Evolutionary conservation across 306 rosid genomes (phyloP).

Genomic region (Citrullus colocynthis): DNA sequence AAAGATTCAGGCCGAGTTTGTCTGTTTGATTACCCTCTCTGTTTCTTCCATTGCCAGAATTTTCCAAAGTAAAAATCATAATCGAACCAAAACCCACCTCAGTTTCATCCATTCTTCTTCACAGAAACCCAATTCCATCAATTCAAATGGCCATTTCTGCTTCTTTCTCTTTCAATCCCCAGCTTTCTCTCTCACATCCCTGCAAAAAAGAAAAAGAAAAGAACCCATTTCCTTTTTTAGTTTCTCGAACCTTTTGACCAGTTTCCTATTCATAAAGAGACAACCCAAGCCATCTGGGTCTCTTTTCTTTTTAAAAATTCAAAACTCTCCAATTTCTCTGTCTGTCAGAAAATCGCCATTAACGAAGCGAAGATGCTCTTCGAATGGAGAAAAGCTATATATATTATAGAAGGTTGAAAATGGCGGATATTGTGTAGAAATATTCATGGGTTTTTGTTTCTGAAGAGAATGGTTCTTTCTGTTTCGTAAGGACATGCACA

Average conservation of each 20-base stretch:
- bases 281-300: neutral
- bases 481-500: constrained; percentile 5
- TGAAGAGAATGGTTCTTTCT: neutral
- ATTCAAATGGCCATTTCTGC: neutral
- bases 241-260: constrained; percentile 6
- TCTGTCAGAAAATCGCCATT: neutral
- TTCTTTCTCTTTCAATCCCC: neutral
- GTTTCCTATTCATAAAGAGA: neutral
- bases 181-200: neutral
- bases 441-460: neutral
- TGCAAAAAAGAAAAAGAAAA: neutral
- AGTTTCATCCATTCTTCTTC: neutral
- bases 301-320: neutral
- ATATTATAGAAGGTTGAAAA: neutral
- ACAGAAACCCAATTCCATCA: neutral
- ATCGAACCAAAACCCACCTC: neutral
- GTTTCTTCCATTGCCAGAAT: neutral
- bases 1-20: neutral
- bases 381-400: neutral
- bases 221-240: neutral
- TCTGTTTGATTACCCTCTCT: neutral
- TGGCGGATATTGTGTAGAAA: neutral
- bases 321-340: neutral
- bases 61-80: neutral
- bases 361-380: constrained; percentile 5